Conservation (phyloP, 139 green algal species). For the Chlamydomonas urium region DNA sequence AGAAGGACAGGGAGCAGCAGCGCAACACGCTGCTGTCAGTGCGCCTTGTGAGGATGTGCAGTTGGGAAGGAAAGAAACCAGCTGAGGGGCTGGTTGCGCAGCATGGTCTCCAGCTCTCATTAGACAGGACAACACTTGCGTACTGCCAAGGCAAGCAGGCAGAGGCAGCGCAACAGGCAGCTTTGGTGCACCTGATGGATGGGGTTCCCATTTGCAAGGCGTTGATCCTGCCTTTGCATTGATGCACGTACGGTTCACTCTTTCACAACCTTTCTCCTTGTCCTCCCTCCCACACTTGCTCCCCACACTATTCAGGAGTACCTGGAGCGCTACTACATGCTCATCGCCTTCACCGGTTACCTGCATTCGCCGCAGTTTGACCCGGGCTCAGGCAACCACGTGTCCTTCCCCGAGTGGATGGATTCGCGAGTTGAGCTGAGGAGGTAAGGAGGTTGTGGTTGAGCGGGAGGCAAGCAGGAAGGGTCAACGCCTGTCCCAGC, state of each 20-base stretch:
- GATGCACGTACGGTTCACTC: background rate
- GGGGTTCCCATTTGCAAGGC: background rate
- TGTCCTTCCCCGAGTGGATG: slow-evolving; percentile 70
- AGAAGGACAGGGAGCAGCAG: slow-evolving; percentile 72
- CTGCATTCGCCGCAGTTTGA: slow-evolving; percentile 60
- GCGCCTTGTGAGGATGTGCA: slow-evolving; percentile 25
- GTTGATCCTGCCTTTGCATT: background rate
- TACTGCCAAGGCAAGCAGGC: background rate
- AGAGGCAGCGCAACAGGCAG: background rate
- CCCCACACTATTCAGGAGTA: slow-evolving; percentile 54
- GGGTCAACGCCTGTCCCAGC: no score
- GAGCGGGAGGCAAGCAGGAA: background rate
- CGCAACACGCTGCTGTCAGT: slow-evolving; percentile 67
- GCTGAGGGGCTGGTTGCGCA: background rate
- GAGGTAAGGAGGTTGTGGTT: background rate
- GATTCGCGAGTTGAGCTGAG: slow-evolving; percentile 67
- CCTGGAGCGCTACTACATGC: slow-evolving; percentile 71
- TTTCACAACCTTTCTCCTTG: background rate
- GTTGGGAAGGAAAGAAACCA: background rate
- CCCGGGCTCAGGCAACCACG: slow-evolving; percentile 35
- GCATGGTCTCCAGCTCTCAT: background rate
- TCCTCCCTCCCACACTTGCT: background rate
- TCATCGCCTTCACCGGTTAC: slow-evolving; percentile 85
- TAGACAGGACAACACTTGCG: background rate
- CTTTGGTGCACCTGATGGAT: background rate